These are phyloP conservation scores for Phytophthora citricola DNA, from an alignment of 352 stramenopile species.

Conservation along the genomic window DNA sequence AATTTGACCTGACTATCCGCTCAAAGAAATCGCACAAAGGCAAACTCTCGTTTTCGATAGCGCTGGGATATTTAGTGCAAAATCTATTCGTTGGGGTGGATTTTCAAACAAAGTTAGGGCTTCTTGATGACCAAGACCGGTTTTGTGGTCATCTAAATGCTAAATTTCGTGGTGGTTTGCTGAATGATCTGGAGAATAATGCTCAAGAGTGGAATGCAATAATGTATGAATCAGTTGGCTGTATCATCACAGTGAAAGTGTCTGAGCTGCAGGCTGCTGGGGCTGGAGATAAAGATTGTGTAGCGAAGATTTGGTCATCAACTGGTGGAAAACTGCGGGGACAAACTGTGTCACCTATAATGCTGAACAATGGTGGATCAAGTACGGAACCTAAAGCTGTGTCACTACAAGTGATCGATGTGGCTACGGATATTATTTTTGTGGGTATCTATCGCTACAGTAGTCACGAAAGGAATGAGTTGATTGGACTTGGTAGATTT, in stretches of 20 bases:
- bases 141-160: slow-evolving; percentile 13
- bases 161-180: slow-evolving; percentile 19
- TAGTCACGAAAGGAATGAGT: slow-evolving; percentile 29
- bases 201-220: slow-evolving; percentile 3
- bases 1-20: slow-evolving; percentile 27
- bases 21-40: slow-evolving; percentile 17
- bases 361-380: slow-evolving; percentile 1
- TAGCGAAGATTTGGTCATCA: slow-evolving; percentile 31
- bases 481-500: slow-evolving; percentile 30
- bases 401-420: slow-evolving; percentile 22
- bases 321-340: slow-evolving; percentile 10
- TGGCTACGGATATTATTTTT: slow-evolving; percentile 20
- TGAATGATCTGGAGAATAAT: slow-evolving; percentile 4
- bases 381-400: slow-evolving; percentile 7
- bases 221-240: slow-evolving; percentile 4
- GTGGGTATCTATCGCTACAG: slow-evolving; percentile 34
- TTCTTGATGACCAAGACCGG: slow-evolving; percentile 24
- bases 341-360: slow-evolving; percentile 18
- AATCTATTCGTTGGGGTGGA: slow-evolving; percentile 10
- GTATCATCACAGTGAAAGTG: slow-evolving; percentile 21
- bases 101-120: slow-evolving; percentile 5
- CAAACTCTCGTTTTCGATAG: slow-evolving; percentile 12
- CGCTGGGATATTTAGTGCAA: slow-evolving; percentile 19
- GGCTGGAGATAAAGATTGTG: slow-evolving; percentile 4
- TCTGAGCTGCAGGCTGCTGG: not conserved